Base-by-base conservation (phyloP, 1,284 basidiomycete species). In the Ceratobasidium sp. region DNA sequence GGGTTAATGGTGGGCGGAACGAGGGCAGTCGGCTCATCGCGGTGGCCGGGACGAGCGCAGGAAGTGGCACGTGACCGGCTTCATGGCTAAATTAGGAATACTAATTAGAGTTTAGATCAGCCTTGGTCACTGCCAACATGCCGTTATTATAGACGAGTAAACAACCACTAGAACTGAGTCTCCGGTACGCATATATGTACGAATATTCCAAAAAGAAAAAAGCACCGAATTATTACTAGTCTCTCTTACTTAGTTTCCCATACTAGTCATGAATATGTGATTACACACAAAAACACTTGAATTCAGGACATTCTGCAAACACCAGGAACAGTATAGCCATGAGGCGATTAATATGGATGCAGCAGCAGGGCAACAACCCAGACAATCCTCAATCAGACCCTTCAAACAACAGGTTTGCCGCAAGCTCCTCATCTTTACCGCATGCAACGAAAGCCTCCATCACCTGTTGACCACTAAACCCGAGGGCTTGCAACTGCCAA, bases 371-470 rank as follows among this genome's bases (percentile, higher is more conserved):
- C 55, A 26, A 23, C 66, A 33, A 28, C 23, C 42, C 20, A 46
- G 15, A 55, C 23, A 53, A 5, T 69, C 40, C n/a, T 78, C 53
- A 56, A 39, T 93, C 93, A 82, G 91, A 93, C 49, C 87, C 87
- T 79, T 97, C 96, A 82, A 97, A 97, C 82, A 97, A 86, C 83
- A 93, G 97, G 84, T 97, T 97, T 26, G 97, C 97, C 1, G 97
- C 96, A 58, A 97, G 86, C 84, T 97, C 96, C 86, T 98, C 97
- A 83, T 98, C 96, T 89, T 95, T 97, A 85, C 96, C 97, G 85
- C 96, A 98, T 5, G 93, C 92, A 86, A 96, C 90, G 86, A 95
- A 98, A 0, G 97, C 97, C 85, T 97, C 91, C 60, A 96, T 86
- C 4, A 90, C 96, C 0, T 88, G 87, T 71, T 96, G 89, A 63